Percentiles rank a stretch among this genome's conserved stretches.
Evolutionary conservation across 495 filamentous ascomycete genomes (phyloP).

Genomic region (Penicillium turbatum): DNA sequence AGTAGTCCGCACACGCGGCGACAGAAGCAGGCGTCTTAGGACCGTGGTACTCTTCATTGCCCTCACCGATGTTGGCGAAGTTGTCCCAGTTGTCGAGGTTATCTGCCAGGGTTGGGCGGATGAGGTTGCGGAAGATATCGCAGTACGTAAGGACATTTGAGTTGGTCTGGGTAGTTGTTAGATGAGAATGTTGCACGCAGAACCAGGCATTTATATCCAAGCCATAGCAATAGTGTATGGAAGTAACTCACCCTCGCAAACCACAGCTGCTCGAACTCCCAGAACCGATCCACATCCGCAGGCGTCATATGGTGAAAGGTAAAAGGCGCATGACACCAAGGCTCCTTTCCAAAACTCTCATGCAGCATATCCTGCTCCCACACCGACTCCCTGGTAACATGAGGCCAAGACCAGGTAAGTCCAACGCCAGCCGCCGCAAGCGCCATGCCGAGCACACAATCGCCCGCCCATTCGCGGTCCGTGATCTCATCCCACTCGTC

Average conservation of each 20-base stretch:
- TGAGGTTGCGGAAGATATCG: conserved; percentile 24
- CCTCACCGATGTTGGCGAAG: conserved; percentile 9
- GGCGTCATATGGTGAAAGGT: conserved; percentile 48
- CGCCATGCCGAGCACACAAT: conserved; percentile 44
- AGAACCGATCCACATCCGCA: conserved; percentile 35
- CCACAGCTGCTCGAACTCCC: conserved; percentile 41
- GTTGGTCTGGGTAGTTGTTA: conserved; percentile 12
- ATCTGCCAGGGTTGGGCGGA: conserved; percentile 18
- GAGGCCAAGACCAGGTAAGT: conserved; percentile 37
- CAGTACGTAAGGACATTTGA: conserved; percentile 16
- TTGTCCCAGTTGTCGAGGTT: conserved; percentile 32
- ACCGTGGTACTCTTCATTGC: conserved; percentile 6
- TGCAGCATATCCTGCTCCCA: conserved; percentile 41
- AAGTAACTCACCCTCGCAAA: conserved; percentile 18
- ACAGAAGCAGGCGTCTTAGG: conserved; percentile 15
- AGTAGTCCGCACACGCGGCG: conserved; percentile 35
- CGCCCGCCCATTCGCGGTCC: conserved; percentile 35
- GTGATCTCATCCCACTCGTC: conserved; percentile 31
- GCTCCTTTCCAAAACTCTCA: conserved; percentile 27
- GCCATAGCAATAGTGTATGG: no score
- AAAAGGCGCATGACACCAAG: conserved; percentile 49
- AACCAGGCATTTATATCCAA: no score
- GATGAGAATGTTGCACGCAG: not conserved
- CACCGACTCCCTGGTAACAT: conserved; percentile 28
- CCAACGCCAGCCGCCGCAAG: conserved; percentile 32